Evolutionary conservation across 768 basidiomycete species (phyloP).

Genomic region (Calocybe gangraenosa): DNA sequence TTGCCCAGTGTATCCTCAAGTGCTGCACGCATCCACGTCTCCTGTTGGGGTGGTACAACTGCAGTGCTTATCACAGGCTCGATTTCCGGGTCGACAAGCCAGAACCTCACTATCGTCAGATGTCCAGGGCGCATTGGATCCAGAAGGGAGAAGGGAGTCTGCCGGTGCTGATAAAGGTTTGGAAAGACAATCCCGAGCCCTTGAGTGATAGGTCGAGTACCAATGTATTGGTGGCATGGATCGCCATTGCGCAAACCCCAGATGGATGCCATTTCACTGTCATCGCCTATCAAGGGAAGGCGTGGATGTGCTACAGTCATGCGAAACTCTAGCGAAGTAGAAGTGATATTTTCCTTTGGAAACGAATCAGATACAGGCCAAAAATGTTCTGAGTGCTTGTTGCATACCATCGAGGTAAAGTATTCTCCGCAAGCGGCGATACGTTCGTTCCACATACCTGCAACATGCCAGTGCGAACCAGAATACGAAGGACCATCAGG

Average conservation of each 20-base stretch:
- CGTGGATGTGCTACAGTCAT: conserved; percentile 49
- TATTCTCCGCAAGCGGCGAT: conserved; percentile 45
- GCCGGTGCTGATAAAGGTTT: conserved; percentile 51
- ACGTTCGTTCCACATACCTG: conserved; percentile 50
- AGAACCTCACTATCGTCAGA: conserved; percentile 38
- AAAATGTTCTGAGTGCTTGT: neutral
- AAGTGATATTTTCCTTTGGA: conserved; percentile 39
- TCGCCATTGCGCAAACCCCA: conserved; percentile 48
- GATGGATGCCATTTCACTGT: conserved; percentile 40
- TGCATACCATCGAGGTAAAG: conserved; percentile 34
- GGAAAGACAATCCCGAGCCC: conserved; percentile 46
- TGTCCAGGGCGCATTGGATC: conserved; percentile 39
- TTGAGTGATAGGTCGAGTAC: conserved; percentile 28
- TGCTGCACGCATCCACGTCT: conserved; percentile 36
- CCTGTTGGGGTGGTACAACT: conserved; percentile 44
- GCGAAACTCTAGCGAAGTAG: conserved; percentile 36
- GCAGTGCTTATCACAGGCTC: conserved; percentile 37
- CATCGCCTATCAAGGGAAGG: conserved; percentile 39
- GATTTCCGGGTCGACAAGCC: conserved; percentile 46
- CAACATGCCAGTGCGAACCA: conserved; percentile 43
- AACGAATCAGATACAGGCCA: neutral
- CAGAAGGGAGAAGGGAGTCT: conserved; percentile 33
- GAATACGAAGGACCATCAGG: conserved; percentile 29
- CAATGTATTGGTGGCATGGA: conserved; percentile 45
- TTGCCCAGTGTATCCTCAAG: conserved; percentile 29